Evolutionary conservation across 2,329 filamentous ascomycete species (phyloP).

Genomic region (Diplodia scrobiculata): DNA sequence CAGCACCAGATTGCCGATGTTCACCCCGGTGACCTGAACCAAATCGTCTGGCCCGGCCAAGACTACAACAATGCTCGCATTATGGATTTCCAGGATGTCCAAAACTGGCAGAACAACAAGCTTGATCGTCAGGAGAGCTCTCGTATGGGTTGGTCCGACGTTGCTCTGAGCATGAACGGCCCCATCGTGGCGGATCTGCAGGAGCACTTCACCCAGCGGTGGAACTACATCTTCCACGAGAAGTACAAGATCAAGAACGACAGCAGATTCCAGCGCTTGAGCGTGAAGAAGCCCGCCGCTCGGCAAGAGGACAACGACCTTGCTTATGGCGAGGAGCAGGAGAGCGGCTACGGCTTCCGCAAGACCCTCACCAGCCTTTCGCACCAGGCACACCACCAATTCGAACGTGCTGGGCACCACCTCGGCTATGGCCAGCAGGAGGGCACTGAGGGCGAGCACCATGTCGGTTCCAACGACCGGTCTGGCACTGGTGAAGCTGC

Average conservation of each 20-base stretch:
- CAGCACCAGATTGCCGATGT: slow-evolving; percentile 82
- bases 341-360: slow-evolving; percentile 39
- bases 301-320: slow-evolving; percentile 44
- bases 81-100: slow-evolving; percentile 76
- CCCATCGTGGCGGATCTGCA: slow-evolving; percentile 73
- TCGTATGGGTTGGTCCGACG: slow-evolving; percentile 91
- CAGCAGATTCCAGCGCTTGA: slow-evolving; percentile 50
- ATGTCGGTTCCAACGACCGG: slow-evolving; percentile 15
- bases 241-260: slow-evolving; percentile 70
- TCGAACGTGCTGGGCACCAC: slow-evolving; percentile 34
- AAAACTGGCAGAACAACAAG: slow-evolving; percentile 82
- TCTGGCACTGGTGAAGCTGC: slow-evolving; percentile 34
- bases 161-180: slow-evolving; percentile 74
- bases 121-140: slow-evolving; percentile 76
- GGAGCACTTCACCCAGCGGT: slow-evolving; percentile 79
- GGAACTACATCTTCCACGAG: slow-evolving; percentile 85
- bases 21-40: slow-evolving; percentile 74
- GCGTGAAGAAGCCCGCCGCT: slow-evolving; percentile 32
- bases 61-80: slow-evolving; percentile 89
- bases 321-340: slow-evolving; percentile 34
- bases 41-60: slow-evolving; percentile 82
- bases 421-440: slow-evolving; percentile 33
- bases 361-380: slow-evolving; percentile 24
- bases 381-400: slow-evolving; percentile 21
- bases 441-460: slow-evolving; percentile 37